Conservation (phyloP, 2,329 filamentous ascomycete species). For the Truncatella angustata region DNA sequence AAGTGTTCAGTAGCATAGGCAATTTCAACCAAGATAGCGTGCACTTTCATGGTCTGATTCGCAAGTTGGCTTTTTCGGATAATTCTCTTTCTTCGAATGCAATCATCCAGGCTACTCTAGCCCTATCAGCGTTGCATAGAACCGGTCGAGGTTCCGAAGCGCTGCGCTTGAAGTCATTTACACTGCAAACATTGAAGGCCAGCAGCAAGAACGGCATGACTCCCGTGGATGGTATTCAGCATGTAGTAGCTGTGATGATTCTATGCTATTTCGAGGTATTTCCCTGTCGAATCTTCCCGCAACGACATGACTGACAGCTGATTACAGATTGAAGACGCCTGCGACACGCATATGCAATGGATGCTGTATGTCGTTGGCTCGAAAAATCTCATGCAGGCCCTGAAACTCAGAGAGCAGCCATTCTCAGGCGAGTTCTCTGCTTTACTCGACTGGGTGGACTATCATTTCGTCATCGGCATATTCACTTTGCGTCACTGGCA, state of each 20-base stretch:
- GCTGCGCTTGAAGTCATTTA: background rate
- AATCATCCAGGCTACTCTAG: background rate
- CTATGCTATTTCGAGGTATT: background rate
- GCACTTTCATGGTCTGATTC: background rate
- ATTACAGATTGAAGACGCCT: background rate
- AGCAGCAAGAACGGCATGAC: background rate
- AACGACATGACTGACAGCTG: background rate
- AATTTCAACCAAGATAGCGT: background rate
- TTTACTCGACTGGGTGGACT: background rate
- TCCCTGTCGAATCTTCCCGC: too few species aligned
- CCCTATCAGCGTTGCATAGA: background rate
- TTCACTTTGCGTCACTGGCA: background rate
- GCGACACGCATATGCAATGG: background rate
- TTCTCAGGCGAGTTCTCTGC: background rate
- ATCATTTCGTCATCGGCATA: background rate
- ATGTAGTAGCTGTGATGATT: background rate
- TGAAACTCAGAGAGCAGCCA: background rate
- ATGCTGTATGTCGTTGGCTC: background rate
- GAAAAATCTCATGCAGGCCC: background rate
- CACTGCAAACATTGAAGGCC: background rate
- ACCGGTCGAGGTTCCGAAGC: background rate
- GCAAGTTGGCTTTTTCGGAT: background rate
- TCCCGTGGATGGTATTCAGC: background rate
- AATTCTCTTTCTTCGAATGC: background rate
- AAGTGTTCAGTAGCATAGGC: background rate